phyloP scores from a whole-genome alignment of 1,284 basidiomycete genomes.

The Marasmius fiardii region DNA sequence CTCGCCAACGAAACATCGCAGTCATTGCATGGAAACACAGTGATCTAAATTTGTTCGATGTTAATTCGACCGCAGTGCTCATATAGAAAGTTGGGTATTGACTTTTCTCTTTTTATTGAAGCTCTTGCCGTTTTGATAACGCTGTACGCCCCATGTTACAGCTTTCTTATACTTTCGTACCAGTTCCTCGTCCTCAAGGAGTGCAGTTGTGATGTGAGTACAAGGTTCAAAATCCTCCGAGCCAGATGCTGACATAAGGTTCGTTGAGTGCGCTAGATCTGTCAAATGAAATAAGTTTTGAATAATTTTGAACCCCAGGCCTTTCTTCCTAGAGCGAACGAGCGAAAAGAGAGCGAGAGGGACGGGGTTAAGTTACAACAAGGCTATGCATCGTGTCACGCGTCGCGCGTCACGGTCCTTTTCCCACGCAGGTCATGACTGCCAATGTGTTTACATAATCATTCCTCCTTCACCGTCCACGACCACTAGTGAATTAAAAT shows the following conservation, averaged over 20 bases:
- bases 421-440: too few species aligned
- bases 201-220: constrained; percentile 5
- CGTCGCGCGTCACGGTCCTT: too few species aligned
- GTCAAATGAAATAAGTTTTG: too few species aligned
- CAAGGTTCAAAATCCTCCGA: constrained; percentile 10
- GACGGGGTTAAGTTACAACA: too few species aligned
- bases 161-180: constrained; percentile 36
- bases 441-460: too few species aligned
- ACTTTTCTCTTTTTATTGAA: constrained; percentile 42
- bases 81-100: neutral
- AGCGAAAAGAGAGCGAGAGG: too few species aligned
- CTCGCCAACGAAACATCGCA: constrained; percentile 60
- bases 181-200: constrained; percentile 12
- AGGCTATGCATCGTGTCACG: too few species aligned
- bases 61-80: constrained; percentile 9
- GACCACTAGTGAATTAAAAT: too few species aligned
- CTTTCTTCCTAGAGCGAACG: too few species aligned
- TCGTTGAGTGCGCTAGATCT: too few species aligned
- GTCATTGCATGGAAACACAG: constrained; percentile 58
- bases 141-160: constrained; percentile 38
- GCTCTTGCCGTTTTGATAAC: constrained; percentile 29
- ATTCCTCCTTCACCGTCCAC: too few species aligned
- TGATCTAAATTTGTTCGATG: constrained; percentile 26
- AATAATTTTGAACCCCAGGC: too few species aligned
- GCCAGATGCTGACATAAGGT: constrained; percentile 5